Conservation (phyloP, 2,329 filamentous ascomycete genomes). For the Camillea tinctor region DNA sequence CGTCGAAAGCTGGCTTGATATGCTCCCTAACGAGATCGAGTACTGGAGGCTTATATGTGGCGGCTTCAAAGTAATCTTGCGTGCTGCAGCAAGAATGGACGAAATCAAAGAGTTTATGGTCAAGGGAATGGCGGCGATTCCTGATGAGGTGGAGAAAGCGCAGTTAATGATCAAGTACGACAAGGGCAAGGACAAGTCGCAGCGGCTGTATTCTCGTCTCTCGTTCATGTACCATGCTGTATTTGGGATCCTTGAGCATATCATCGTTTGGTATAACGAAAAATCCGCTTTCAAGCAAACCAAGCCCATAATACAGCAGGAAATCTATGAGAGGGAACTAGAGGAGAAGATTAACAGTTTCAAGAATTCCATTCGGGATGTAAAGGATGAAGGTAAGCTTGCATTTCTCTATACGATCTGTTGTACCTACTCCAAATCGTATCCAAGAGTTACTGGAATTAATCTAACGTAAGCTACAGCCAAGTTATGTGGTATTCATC, state of each 20-base stretch:
- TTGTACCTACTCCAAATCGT: too few relatives aligned
- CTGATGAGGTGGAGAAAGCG: constrained; percentile 10
- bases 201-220: constrained; percentile 8
- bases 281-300: constrained; percentile 3
- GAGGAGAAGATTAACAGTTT: constrained; percentile 6
- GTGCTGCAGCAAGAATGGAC: constrained; percentile 12
- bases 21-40: constrained; percentile 7
- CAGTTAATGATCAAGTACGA: constrained; percentile 12
- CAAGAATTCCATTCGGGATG: constrained; percentile 4
- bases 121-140: constrained; percentile 8
- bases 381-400: constrained; percentile 3
- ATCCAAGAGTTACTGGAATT: too few relatives aligned
- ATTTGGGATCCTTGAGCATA: constrained; percentile 8
- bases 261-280: constrained; percentile 12
- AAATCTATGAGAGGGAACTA: constrained; percentile 6
- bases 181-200: constrained; percentile 5
- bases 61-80: constrained; percentile 10
- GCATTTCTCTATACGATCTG: too few relatives aligned
- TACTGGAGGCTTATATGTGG: constrained; percentile 14
- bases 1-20: constrained; percentile 5
- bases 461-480: too few relatives aligned
- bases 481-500: too few relatives aligned
- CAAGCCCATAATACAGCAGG: constrained; percentile 9
- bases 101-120: constrained; percentile 11
- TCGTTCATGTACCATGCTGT: constrained; percentile 8